phyloP scores from a whole-genome alignment of 2,329 filamentous ascomycete species.

The Aspergillus ustus region DNA sequence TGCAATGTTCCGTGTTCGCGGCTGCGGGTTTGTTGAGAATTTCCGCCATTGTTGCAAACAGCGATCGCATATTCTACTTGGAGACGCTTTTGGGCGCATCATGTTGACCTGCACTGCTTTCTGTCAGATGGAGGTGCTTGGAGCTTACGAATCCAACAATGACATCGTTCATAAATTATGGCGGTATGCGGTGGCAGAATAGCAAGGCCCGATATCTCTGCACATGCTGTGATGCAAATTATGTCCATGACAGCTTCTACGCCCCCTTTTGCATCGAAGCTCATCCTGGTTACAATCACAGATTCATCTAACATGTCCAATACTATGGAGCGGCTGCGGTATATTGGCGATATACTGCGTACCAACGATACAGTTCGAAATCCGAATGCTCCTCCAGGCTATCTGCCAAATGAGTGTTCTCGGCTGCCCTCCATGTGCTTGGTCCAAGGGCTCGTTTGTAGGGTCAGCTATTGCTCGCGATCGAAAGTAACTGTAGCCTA shows the following conservation, averaged over 20 bases:
- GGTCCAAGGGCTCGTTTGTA: too few relatives aligned
- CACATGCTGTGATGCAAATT: neutral
- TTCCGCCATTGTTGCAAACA: constrained; percentile 33
- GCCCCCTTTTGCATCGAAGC: too few relatives aligned
- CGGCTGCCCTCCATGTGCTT: too few relatives aligned
- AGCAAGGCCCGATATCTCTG: constrained; percentile 13
- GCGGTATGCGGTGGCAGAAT: constrained; percentile 36
- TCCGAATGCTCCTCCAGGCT: too few relatives aligned
- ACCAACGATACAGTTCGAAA: too few relatives aligned
- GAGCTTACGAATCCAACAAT: constrained; percentile 34
- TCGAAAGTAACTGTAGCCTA: too few relatives aligned
- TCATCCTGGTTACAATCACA: too few relatives aligned
- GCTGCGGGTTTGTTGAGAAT: constrained; percentile 36
- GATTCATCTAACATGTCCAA: too few relatives aligned
- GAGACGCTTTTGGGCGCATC: constrained; percentile 37
- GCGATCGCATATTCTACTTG: constrained; percentile 34
- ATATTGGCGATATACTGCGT: too few relatives aligned
- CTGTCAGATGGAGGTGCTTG: neutral
- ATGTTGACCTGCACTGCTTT: constrained; percentile 25
- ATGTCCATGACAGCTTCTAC: neutral
- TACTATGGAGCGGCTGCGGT: too few relatives aligned
- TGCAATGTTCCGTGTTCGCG: constrained; percentile 31
- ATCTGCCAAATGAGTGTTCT: too few relatives aligned
- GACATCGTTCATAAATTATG: constrained; percentile 25
- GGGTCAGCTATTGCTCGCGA: too few relatives aligned